phyloP scores from a whole-genome alignment of 2,329 filamentous ascomycete genomes.

The Fusarium setosum region DNA sequence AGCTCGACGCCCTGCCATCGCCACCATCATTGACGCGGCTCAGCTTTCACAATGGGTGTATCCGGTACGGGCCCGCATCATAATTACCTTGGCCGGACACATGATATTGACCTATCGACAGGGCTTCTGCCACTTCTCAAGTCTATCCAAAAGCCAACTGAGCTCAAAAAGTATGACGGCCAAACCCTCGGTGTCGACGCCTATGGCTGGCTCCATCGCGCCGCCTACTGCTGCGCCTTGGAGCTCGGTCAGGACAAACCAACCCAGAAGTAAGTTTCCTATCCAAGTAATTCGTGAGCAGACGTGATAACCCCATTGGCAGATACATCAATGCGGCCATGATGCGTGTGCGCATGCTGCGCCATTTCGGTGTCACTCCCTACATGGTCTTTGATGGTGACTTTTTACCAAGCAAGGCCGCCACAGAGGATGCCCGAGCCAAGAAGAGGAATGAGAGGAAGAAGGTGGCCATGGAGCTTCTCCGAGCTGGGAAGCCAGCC shows the following conservation, averaged over 20 bases:
- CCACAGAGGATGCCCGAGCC: conserved; percentile 83
- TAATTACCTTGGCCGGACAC: background rate
- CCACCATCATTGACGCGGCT: conserved; percentile 18
- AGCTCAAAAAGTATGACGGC: conserved; percentile 87
- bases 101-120: conserved; percentile 49
- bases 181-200: conserved; percentile 95
- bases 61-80: conserved; percentile 44
- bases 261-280: conserved; percentile 77
- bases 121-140: conserved; percentile 92
- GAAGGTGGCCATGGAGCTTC: conserved; percentile 79
- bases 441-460: conserved; percentile 82
- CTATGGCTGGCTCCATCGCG: conserved; percentile 98
- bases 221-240: conserved; percentile 88
- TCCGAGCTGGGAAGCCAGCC: conserved; percentile 82
- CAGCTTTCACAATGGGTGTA: conserved; percentile 49
- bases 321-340: conserved; percentile 93
- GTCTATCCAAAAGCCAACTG: conserved; percentile 91
- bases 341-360: conserved; percentile 91
- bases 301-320: background rate
- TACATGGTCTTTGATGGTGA: conserved; percentile 98
- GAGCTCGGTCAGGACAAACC: conserved; percentile 91
- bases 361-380: conserved; percentile 92
- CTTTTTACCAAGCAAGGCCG: conserved; percentile 91
- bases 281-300: background rate
- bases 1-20: conserved; percentile 18